Percentiles rank a stretch among this genome's conserved stretches.
Conservation (phyloP, 805 yeast species). For the Scheffersomyces coipomensis region DNA sequence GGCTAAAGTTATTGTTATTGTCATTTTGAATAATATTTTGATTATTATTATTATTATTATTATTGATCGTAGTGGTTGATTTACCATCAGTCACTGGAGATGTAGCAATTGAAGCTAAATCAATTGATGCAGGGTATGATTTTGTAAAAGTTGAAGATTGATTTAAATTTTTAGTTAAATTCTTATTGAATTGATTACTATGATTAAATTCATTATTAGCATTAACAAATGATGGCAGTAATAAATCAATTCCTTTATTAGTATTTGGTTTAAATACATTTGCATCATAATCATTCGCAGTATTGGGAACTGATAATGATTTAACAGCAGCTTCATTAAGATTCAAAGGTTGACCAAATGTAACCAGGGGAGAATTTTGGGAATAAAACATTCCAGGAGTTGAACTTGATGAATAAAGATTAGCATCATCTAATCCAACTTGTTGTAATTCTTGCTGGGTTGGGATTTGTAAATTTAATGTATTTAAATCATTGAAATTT, state of each 20-base stretch:
- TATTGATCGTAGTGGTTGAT: constrained; percentile 1
- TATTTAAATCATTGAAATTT: neutral
- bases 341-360: constrained; percentile 2
- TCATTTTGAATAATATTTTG: neutral
- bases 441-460: constrained; percentile 2
- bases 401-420: constrained; percentile 15
- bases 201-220: constrained; percentile 2
- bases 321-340: constrained; percentile 4
- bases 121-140: constrained; percentile 52
- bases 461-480: constrained; percentile 1
- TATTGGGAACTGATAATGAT: constrained; percentile 11
- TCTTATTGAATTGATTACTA: constrained; percentile 3
- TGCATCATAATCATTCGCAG: constrained; percentile 2
- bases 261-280: neutral
- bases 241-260: constrained; percentile 19
- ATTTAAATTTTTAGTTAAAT: constrained; percentile 9
- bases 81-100: constrained; percentile 13
- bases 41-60: neutral
- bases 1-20: neutral
- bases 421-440: constrained; percentile 23
- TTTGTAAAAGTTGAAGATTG: constrained; percentile 16
- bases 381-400: constrained; percentile 12
- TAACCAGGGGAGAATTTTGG: constrained; percentile 6
- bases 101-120: constrained; percentile 53
- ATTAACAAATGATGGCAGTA: constrained; percentile 22